These are phyloP conservation scores for Pyrus pyrifolia DNA, from an alignment of 306 rosid species.

Conservation along the genomic window DNA sequence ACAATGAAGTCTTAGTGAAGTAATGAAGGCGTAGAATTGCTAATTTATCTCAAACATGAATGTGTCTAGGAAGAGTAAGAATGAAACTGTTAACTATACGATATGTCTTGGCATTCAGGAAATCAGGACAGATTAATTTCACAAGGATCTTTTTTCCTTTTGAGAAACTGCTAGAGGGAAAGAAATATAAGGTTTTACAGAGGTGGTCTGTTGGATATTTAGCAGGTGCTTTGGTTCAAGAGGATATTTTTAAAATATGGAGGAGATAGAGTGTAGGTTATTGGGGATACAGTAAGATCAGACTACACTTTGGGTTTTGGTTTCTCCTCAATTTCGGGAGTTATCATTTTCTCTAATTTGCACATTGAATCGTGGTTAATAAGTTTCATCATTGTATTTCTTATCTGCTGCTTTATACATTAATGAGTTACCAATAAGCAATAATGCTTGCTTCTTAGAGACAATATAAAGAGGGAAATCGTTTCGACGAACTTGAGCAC, in stretches of 20 bases:
- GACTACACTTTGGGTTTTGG: not conserved
- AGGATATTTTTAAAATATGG: not conserved
- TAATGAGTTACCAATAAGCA: not conserved
- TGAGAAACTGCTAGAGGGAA: not conserved
- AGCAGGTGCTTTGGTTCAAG: not conserved
- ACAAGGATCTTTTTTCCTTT: not conserved
- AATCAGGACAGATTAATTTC: not conserved
- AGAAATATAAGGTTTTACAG: not conserved
- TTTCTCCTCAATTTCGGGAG: not conserved
- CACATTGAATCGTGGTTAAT: not conserved
- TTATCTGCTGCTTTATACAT: not conserved
- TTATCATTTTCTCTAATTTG: not conserved
- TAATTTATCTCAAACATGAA: not conserved
- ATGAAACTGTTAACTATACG: not conserved
- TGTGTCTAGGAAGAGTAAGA: not conserved
- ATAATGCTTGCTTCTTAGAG: not conserved
- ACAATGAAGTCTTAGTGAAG: constrained; percentile 20
- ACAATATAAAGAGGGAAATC: not conserved
- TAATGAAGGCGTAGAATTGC: not conserved
- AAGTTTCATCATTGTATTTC: not conserved
- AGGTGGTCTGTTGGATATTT: not conserved
- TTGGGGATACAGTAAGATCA: not conserved
- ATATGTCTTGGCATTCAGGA: not conserved
- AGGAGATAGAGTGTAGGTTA: not conserved
- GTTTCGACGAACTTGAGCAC: not conserved